Conservation (phyloP, 1,284 basidiomycete genomes). For the Pseudozyma sp. region DNA sequence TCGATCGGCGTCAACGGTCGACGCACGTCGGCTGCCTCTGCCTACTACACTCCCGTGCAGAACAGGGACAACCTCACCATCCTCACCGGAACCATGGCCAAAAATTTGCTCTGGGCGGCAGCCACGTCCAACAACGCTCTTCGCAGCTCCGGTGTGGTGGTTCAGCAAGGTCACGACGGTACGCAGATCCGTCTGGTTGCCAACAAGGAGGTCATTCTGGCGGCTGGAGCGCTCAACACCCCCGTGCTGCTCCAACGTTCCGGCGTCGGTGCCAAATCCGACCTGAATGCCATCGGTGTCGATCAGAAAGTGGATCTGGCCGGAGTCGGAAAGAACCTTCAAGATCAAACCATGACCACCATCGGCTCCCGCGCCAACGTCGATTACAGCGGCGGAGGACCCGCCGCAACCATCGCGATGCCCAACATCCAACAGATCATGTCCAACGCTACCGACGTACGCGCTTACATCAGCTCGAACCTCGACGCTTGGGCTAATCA, state of each 20-base stretch:
- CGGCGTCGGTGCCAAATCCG: constrained; percentile 69
- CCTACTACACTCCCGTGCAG: constrained; percentile 70
- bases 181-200: constrained; percentile 62
- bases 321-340: constrained; percentile 68
- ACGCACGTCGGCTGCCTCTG: constrained; percentile 69
- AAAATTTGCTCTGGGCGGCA: constrained; percentile 56
- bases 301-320: constrained; percentile 65
- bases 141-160: constrained; percentile 22
- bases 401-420: constrained; percentile 58
- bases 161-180: constrained; percentile 16
- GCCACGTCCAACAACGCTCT: constrained; percentile 22
- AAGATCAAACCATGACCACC: constrained; percentile 70
- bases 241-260: constrained; percentile 70
- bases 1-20: constrained; percentile 42
- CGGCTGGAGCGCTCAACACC: constrained; percentile 70
- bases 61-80: constrained; percentile 76
- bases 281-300: constrained; percentile 67
- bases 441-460: constrained; percentile 41
- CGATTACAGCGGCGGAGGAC: constrained; percentile 51
- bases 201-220: constrained; percentile 69
- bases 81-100: constrained; percentile 69
- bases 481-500: constrained; percentile 51
- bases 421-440: constrained; percentile 47
- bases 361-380: constrained; percentile 46
- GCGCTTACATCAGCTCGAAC: constrained; percentile 44